phyloP scores from a whole-genome alignment of 805 yeast genomes.

The Torulaspora quercuum region DNA sequence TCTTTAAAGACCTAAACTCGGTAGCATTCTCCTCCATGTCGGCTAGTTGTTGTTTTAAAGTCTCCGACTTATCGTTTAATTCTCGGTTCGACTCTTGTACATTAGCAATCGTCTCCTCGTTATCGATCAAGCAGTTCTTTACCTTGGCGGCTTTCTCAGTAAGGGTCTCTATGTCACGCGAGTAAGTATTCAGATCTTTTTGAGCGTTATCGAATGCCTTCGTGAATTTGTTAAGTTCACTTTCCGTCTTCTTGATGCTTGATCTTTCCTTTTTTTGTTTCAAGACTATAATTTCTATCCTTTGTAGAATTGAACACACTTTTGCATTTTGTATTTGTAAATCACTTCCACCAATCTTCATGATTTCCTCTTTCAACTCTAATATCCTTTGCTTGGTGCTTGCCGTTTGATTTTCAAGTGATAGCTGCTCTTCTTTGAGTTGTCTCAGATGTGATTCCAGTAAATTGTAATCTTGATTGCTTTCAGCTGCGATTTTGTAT shows the following conservation, averaged over 20 bases:
- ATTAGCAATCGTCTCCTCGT: conserved; percentile 34
- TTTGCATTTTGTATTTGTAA: conserved; percentile 74
- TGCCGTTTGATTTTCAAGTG: conserved; percentile 51
- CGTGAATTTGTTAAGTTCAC: conserved; percentile 54
- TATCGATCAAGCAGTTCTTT: conserved; percentile 36
- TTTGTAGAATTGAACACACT: conserved; percentile 70
- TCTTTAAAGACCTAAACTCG: conserved; percentile 58
- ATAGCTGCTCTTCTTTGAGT: conserved; percentile 40
- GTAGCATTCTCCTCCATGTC: conserved; percentile 47
- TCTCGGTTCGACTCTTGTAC: conserved; percentile 43
- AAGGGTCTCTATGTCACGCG: conserved; percentile 33
- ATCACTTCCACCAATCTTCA: conserved; percentile 89
- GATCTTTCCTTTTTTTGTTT: conserved; percentile 56
- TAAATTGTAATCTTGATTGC: conserved; percentile 40
- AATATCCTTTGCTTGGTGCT: conserved; percentile 52
- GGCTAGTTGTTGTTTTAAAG: conserved; percentile 41
- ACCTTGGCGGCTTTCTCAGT: conserved; percentile 33
- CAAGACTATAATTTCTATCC: conserved; percentile 55
- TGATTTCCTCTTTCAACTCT: conserved; percentile 66
- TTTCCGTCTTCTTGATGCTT: conserved; percentile 56
- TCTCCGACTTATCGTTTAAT: conserved; percentile 40
- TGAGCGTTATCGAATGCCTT: conserved; percentile 47
- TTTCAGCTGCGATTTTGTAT: conserved; percentile 21
- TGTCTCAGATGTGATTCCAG: conserved; percentile 28
- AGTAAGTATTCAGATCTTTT: conserved; percentile 45